Conservation (phyloP, 306 rosid genomes). For the Ormosia emarginata region DNA sequence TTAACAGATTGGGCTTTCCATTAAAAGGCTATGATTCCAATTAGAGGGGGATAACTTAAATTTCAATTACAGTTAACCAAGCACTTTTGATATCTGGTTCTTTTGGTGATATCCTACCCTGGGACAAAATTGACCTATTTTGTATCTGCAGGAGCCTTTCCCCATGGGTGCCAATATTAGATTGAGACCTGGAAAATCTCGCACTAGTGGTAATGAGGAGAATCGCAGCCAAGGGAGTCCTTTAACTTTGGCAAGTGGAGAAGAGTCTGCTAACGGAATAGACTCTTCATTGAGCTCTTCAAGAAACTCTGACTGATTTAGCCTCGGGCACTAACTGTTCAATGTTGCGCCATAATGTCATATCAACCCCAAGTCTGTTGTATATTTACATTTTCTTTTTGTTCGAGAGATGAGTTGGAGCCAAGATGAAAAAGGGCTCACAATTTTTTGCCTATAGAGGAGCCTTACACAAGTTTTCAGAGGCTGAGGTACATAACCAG, state of each 20-base stretch:
- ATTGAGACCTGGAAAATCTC: slow-evolving; percentile 54
- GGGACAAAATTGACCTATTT: slow-evolving; percentile 4
- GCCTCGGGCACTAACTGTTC: slow-evolving; percentile 35
- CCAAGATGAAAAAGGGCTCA: slow-evolving; percentile 17
- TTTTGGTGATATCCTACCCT: not conserved
- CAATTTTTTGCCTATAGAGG: slow-evolving; percentile 47
- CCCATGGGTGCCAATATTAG: slow-evolving; percentile 64
- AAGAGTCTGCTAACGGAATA: slow-evolving; percentile 42
- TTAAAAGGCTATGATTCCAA: not conserved
- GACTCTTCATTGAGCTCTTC: slow-evolving; percentile 37
- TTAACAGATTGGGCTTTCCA: not conserved
- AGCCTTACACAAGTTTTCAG: slow-evolving; percentile 41
- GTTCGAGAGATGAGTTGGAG: slow-evolving; percentile 15
- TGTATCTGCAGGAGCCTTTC: slow-evolving; percentile 60
- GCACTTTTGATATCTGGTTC: not conserved
- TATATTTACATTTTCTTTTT: slow-evolving; percentile 27
- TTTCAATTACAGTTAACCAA: not conserved
- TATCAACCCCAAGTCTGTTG: slow-evolving; percentile 30
- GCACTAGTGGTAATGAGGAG: slow-evolving; percentile 37
- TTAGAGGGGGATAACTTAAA: not conserved
- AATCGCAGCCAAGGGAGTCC: slow-evolving; percentile 45
- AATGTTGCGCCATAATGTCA: slow-evolving; percentile 24
- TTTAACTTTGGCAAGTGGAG: slow-evolving; percentile 40
- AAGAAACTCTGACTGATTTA: slow-evolving; percentile 22
- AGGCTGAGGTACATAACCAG: slow-evolving; percentile 31